Conservation (phyloP, 2,329 filamentous ascomycete species). For the Apiospora marii region DNA sequence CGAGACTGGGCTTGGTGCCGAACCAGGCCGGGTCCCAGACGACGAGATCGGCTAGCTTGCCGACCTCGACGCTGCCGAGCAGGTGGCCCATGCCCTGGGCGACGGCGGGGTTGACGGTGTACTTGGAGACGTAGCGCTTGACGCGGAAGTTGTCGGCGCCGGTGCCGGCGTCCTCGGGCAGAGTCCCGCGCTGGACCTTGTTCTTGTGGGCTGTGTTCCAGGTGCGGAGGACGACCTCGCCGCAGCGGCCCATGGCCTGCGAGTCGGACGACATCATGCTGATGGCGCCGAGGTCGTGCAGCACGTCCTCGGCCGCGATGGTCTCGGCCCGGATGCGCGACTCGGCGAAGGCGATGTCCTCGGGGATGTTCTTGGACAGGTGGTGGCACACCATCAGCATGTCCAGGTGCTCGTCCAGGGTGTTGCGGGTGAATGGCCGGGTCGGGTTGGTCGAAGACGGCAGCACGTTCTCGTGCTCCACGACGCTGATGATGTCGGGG, state of each 20-base stretch:
- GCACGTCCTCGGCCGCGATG: constrained; percentile 94
- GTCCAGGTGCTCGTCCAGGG: constrained; percentile 93
- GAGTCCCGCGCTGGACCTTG: constrained; percentile 79
- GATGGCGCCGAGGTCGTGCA: constrained; percentile 94
- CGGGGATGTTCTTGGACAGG: constrained; percentile 88
- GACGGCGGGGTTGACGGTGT: constrained; percentile 93
- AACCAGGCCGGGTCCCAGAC: constrained; percentile 88
- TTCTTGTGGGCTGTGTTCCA: constrained; percentile 99
- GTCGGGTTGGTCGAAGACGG: constrained; percentile 94
- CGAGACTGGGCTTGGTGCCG: constrained; percentile 81
- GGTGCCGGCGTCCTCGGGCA: constrained; percentile 81
- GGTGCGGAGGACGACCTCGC: constrained; percentile 89
- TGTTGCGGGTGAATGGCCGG: constrained; percentile 88
- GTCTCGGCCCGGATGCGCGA: constrained; percentile 94
- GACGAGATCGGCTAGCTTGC: constrained; percentile 89
- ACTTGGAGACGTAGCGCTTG: constrained; percentile 93
- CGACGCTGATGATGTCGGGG: constrained; percentile 93
- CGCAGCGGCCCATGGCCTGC: constrained; percentile 96
- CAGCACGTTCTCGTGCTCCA: constrained; percentile 87
- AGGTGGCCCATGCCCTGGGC: constrained; percentile 90
- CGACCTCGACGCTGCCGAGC: constrained; percentile 86
- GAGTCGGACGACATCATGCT: constrained; percentile 97
- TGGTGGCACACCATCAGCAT: constrained; percentile 99
- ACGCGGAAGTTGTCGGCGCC: constrained; percentile 90
- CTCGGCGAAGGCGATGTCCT: constrained; percentile 95